Conservation (phyloP, 1,284 basidiomycete genomes). For the Exobasidium cylindrosporum region DNA sequence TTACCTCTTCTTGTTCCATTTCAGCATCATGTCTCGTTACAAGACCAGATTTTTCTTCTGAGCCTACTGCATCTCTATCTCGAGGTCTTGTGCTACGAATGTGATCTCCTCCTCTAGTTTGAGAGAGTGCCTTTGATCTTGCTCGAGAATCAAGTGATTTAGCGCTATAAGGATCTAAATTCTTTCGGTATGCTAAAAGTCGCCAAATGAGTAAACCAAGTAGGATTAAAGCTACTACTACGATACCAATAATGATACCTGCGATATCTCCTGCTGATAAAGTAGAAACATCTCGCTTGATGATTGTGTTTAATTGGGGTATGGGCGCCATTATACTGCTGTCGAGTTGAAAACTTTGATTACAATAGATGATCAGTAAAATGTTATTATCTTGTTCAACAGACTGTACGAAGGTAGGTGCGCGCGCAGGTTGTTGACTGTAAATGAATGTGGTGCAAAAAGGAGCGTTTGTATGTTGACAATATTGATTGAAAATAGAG, state of each 20-base stretch:
- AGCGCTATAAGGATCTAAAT: neutral
- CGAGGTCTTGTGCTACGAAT: constrained; percentile 1
- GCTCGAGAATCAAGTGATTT: neutral
- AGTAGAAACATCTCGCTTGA: neutral
- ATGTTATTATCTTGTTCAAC: too few species aligned
- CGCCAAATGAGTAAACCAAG: constrained; percentile 5
- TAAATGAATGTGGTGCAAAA: too few species aligned
- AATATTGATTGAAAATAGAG: too few species aligned
- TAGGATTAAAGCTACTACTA: constrained; percentile 4
- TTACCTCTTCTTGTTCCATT: neutral
- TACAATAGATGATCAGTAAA: too few species aligned
- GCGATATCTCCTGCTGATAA: constrained; percentile 7
- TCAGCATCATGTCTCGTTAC: neutral
- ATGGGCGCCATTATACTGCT: neutral
- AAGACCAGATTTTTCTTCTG: neutral
- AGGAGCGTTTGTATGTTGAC: too few species aligned
- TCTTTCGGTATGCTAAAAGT: neutral
- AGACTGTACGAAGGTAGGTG: too few species aligned
- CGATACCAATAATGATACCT: constrained; percentile 7
- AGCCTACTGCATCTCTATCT: neutral
- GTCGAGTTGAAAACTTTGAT: too few species aligned
- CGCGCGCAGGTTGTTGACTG: too few species aligned
- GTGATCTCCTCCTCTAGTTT: constrained; percentile 1
- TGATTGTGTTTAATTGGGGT: neutral
- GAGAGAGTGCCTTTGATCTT: neutral